phyloP scores from a whole-genome alignment of 2,329 filamentous ascomycete genomes.

The Myriosclerotinia scirpicola region DNA sequence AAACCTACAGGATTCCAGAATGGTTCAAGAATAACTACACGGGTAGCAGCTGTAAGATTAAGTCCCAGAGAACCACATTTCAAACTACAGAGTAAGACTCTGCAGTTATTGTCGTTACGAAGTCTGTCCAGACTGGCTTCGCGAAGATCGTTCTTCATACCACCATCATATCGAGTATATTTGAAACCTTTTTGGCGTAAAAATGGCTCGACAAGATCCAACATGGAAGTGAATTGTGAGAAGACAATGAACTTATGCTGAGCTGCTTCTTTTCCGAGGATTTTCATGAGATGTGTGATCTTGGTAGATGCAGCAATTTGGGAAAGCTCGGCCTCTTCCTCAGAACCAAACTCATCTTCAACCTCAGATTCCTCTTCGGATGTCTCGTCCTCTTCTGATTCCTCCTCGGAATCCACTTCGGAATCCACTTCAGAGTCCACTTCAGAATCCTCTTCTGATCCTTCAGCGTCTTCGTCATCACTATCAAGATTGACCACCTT shows the following conservation, averaged over 20 bases:
- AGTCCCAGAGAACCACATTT: constrained; percentile 92
- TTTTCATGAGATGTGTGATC: constrained; percentile 79
- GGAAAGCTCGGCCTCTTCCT: constrained; percentile 47
- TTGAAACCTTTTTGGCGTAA: constrained; percentile 70
- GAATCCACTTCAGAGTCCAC: constrained; percentile 29
- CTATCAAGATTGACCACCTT: constrained; percentile 31
- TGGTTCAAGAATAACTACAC: constrained; percentile 92
- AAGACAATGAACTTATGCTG: constrained; percentile 98
- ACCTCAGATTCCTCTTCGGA: constrained; percentile 42
- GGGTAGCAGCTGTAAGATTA: constrained; percentile 89
- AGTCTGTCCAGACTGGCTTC: constrained; percentile 81
- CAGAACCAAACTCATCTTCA: constrained; percentile 39
- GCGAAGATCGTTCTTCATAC: constrained; percentile 89
- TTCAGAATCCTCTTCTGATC: constrained; percentile 31
- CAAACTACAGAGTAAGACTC: constrained; percentile 87
- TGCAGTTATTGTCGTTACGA: constrained; percentile 69
- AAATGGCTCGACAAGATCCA: constrained; percentile 93
- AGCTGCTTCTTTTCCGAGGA: constrained; percentile 74
- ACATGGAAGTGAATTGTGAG: constrained; percentile 97
- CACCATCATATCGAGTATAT: constrained; percentile 89
- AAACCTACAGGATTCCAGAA: constrained; percentile 81
- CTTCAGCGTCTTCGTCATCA: constrained; percentile 41
- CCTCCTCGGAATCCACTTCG: constrained; percentile 38
- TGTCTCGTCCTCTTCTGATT: constrained; percentile 35
- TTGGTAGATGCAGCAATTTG: constrained; percentile 77